Percentiles rank a stretch among this genome's conserved stretches.
These are phyloP conservation scores for Sugiyamaella novakii DNA, from an alignment of 1,139 yeast species.

Conservation along the genomic window DNA sequence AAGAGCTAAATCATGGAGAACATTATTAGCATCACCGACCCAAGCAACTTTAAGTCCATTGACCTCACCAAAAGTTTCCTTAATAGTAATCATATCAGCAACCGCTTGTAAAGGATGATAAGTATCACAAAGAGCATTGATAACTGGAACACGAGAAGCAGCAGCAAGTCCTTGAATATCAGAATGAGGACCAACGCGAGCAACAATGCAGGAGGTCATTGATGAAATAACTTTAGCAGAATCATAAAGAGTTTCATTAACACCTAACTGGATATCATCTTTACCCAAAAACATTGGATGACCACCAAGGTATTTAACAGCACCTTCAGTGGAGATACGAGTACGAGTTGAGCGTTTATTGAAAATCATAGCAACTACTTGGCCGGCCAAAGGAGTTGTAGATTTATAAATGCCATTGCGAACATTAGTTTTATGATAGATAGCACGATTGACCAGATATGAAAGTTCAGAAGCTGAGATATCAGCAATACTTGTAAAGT, in stretches of 20 bases:
- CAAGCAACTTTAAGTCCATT: conserved; percentile 80
- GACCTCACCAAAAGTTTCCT: conserved; percentile 64
- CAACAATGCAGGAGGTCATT: conserved; percentile 93
- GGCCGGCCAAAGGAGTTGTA: conserved; percentile 62
- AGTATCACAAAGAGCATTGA: conserved; percentile 88
- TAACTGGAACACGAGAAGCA: conserved; percentile 79
- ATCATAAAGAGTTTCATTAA: conserved; percentile 86
- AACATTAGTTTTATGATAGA: conserved; percentile 37
- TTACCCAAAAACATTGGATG: conserved; percentile 95
- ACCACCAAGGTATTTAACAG: conserved; percentile 90
- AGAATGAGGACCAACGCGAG: conserved; percentile 85
- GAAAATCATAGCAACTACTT: conserved; percentile 78
- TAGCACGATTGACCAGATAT: conserved; percentile 55
- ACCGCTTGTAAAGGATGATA: conserved; percentile 96
- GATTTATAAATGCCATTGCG: conserved; percentile 37
- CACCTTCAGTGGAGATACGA: conserved; percentile 92
- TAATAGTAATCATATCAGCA: conserved; percentile 83
- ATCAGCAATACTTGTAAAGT: conserved; percentile 77
- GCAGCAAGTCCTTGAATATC: conserved; percentile 75
- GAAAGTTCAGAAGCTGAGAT: conserved; percentile 68
- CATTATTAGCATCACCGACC: conserved; percentile 97
- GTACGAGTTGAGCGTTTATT: conserved; percentile 94
- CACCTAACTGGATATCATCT: conserved; percentile 94
- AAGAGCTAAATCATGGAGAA: conserved; percentile 88
- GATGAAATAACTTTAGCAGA: conserved; percentile 87